phyloP scores from a whole-genome alignment of 805 yeast species.

The Spathaspora girioi region DNA sequence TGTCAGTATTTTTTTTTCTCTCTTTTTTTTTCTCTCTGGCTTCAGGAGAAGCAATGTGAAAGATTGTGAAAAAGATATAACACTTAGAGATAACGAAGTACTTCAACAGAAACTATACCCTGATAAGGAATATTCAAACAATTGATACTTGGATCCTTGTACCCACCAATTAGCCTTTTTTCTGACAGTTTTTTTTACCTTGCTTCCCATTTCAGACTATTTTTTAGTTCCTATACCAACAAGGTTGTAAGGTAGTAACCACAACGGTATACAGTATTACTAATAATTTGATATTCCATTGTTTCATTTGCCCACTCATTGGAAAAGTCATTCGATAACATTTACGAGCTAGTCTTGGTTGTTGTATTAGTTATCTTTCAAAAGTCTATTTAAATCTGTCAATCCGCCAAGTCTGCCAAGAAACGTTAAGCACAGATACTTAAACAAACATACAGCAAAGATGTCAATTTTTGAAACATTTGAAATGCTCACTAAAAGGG shows the following conservation, averaged over 20 bases:
- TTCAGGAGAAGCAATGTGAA: neutral
- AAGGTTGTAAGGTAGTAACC: neutral
- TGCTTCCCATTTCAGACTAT: neutral
- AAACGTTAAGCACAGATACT: neutral
- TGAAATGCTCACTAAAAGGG: constrained; percentile 40
- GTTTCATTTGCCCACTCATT: neutral
- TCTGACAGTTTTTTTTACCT: neutral
- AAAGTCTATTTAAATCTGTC: neutral
- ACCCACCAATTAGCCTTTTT: neutral
- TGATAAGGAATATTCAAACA: neutral
- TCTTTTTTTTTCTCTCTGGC: neutral
- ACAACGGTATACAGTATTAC: neutral
- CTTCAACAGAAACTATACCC: neutral
- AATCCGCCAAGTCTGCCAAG: neutral
- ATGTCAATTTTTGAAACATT: constrained; percentile 2
- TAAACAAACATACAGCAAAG: neutral
- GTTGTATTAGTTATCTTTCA: too few species aligned
- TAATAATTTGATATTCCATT: neutral
- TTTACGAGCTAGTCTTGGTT: neutral
- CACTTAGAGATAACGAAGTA: too few species aligned
- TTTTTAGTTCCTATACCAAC: neutral
- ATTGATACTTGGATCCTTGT: too few species aligned
- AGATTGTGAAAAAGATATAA: neutral
- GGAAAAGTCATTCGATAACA: neutral
- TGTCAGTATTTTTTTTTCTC: neutral